Percentiles rank a stretch among this genome's conserved stretches.
phyloP scores from a whole-genome alignment of 148 eudicot species.

The Diospyros kaki region DNA sequence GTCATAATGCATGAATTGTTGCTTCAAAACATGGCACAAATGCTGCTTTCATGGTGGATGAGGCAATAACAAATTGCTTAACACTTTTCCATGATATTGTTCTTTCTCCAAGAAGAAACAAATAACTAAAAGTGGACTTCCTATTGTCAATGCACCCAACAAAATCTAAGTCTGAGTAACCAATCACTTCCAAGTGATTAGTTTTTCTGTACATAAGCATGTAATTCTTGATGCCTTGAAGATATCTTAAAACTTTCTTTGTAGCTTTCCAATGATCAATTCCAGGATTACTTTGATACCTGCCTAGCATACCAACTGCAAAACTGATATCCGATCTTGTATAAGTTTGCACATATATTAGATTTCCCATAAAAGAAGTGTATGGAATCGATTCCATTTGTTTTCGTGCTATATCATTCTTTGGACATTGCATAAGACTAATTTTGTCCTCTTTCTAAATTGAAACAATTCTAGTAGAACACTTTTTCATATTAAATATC shows the following conservation, averaged over 20 bases:
- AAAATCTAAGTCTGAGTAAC: not conserved
- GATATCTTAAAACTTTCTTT: not conserved
- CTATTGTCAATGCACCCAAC: not conserved
- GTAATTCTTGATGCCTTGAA: not conserved
- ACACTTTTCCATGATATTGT: too few relatives aligned
- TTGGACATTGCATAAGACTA: not conserved
- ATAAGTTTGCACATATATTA: too few relatives aligned
- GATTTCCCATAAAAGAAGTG: too few relatives aligned
- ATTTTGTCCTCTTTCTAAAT: too few relatives aligned
- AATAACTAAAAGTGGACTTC: not conserved
- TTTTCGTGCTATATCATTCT: too few relatives aligned
- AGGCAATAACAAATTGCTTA: too few relatives aligned
- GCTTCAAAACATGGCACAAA: too few relatives aligned
- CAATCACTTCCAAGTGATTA: not conserved
- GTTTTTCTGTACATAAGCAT: not conserved
- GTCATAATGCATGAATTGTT: too few relatives aligned
- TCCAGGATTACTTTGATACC: not conserved
- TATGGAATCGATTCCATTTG: not conserved
- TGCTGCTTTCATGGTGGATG: too few relatives aligned
- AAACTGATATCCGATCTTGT: not conserved
- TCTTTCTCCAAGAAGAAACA: too few relatives aligned
- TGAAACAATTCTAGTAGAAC: not conserved
- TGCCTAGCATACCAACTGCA: not conserved
- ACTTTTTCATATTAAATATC: not conserved
- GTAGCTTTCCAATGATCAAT: not conserved